These are phyloP conservation scores for Fusarium lyarnte DNA, from an alignment of 2,329 filamentous ascomycete species.

Conservation along the genomic window DNA sequence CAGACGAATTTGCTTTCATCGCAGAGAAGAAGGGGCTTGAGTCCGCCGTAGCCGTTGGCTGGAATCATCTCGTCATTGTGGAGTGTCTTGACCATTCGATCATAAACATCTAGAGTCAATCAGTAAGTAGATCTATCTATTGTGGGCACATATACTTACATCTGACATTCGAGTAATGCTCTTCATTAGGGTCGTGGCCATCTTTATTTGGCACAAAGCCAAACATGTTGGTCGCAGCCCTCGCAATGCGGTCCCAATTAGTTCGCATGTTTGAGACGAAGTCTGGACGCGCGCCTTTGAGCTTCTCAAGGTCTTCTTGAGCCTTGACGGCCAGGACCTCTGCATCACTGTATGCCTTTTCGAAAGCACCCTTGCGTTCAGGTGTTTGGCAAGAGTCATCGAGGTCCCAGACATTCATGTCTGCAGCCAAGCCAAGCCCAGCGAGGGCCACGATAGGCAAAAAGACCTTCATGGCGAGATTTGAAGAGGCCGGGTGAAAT, in stretches of 20 bases:
- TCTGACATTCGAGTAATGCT: neutral
- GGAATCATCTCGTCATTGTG: neutral
- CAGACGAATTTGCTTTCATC: constrained; percentile 1
- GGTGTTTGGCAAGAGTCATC: constrained; percentile 5
- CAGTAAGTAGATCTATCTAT: accelerated
- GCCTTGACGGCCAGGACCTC: neutral
- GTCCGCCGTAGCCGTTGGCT: neutral
- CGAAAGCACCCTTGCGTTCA: neutral
- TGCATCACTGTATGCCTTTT: neutral
- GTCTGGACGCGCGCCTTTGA: neutral
- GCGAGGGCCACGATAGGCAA: neutral
- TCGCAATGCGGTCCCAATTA: neutral
- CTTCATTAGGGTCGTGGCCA: neutral
- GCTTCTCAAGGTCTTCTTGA: neutral
- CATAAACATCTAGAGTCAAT: neutral
- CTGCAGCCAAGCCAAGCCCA: neutral
- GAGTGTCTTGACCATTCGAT: neutral
- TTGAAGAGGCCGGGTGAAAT: too few species aligned
- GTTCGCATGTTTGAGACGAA: neutral
- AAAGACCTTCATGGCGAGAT: neutral
- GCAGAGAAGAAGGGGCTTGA: neutral
- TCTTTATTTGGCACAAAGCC: neutral
- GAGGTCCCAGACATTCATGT: neutral
- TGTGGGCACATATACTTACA: neutral
- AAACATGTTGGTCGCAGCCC: neutral